phyloP scores from a whole-genome alignment of 2,329 filamentous ascomycete species.

The Colletotrichum sp. region DNA sequence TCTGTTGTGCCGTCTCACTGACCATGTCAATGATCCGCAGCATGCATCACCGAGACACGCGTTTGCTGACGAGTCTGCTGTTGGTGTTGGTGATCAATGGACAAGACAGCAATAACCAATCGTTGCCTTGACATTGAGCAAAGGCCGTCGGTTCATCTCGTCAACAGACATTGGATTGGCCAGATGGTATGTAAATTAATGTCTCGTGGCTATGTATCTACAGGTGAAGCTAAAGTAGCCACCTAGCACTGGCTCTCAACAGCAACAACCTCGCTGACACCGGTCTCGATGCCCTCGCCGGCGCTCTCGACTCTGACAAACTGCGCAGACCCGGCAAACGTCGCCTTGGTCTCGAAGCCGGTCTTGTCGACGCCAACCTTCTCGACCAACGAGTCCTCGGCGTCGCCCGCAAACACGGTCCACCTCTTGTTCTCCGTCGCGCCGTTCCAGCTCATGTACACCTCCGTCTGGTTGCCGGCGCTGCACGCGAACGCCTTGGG shows the following conservation, averaged over 20 bases:
- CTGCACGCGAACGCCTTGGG: constrained; percentile 4
- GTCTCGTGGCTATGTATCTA: not conserved
- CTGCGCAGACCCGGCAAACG: not conserved
- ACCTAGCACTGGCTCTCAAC: not conserved
- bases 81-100: not conserved
- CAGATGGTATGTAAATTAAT: not conserved
- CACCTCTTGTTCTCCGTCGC: constrained; percentile 36
- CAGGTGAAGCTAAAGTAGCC: not conserved
- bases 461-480: constrained; percentile 3
- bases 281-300: not conserved
- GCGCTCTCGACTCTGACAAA: not conserved
- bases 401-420: constrained; percentile 22
- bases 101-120: not conserved
- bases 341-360: constrained; percentile 5
- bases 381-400: not conserved
- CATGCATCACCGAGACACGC: not conserved
- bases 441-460: constrained; percentile 44
- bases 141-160: not conserved
- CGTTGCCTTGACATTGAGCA: not conserved
- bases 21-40: not conserved
- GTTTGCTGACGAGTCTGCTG: not conserved
- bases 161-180: not conserved
- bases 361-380: not conserved
- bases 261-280: not conserved
- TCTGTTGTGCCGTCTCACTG: not conserved